Percentiles rank a stretch among this genome's conserved stretches.
phyloP scores from a whole-genome alignment of 768 basidiomycete species.

The Tulasnella sp. region DNA sequence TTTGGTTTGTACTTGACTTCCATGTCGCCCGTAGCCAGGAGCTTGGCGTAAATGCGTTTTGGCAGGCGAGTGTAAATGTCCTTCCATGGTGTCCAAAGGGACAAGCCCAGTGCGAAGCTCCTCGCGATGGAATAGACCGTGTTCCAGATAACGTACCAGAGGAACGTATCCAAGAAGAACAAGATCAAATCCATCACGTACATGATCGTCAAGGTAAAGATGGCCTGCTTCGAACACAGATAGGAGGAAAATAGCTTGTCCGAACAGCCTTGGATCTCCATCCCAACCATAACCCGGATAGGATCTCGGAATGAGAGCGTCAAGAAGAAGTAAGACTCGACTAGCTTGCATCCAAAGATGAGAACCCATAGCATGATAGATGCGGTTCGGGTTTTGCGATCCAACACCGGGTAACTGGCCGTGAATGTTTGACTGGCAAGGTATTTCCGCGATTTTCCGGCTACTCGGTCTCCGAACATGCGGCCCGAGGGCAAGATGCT shows the following conservation, averaged over 20 bases:
- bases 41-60: conserved; percentile 94
- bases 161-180: conserved; percentile 98
- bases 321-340: conserved; percentile 97
- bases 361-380: conserved; percentile 83
- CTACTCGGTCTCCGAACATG: conserved; percentile 98
- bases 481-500: conserved; percentile 90
- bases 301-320: conserved; percentile 92
- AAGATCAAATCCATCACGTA: conserved; percentile 96
- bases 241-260: conserved; percentile 81
- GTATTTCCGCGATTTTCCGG: conserved; percentile 92
- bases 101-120: conserved; percentile 85
- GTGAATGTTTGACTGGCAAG: conserved; percentile 98
- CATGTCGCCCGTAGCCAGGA: conserved; percentile 92
- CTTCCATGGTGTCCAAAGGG: conserved; percentile 99
- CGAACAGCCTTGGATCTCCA: conserved; percentile 88
- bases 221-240: conserved; percentile 89
- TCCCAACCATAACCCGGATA: conserved; percentile 90
- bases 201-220: conserved; percentile 95
- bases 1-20: conserved; percentile 99
- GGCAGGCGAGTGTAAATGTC: conserved; percentile 95
- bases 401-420: conserved; percentile 80
- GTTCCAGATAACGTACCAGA: conserved; percentile 99
- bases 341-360: conserved; percentile 93
- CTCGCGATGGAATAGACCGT: conserved; percentile 86
- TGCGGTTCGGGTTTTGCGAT: conserved; percentile 61